Evolutionary conservation across 2,329 filamentous ascomycete species (phyloP).

Genomic region (Lasiodiplodia sp.): DNA sequence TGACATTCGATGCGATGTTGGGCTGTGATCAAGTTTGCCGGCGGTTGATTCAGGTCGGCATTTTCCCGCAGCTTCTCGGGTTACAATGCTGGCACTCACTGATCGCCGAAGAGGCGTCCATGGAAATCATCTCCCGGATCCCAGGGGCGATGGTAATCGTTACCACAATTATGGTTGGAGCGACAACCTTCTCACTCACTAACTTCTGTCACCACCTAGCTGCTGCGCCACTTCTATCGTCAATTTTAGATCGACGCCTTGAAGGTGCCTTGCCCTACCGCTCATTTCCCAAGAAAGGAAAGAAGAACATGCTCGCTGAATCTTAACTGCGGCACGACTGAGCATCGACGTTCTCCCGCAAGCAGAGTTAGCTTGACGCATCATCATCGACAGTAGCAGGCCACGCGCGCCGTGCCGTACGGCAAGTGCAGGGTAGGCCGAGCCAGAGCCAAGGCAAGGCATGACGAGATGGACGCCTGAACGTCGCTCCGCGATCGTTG

Average conservation of each 20-base stretch:
- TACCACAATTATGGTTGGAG: neutral
- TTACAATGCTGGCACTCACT: neutral
- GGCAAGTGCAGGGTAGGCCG: constrained; percentile 16
- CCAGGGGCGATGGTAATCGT: constrained; percentile 2
- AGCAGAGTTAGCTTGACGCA: constrained; percentile 1
- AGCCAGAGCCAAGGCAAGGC: constrained; percentile 10
- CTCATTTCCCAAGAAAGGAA: constrained; percentile 17
- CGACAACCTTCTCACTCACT: neutral
- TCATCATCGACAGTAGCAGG: constrained; percentile 7
- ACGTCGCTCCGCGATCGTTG: neutral
- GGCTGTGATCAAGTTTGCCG: constrained; percentile 2
- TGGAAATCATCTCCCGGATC: constrained; percentile 21
- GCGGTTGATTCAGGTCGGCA: neutral
- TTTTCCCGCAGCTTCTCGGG: neutral
- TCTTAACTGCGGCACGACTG: neutral
- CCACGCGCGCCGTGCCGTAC: constrained; percentile 23
- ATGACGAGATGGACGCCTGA: constrained; percentile 22
- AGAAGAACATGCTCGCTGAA: neutral
- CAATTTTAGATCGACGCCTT: neutral
- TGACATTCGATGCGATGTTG: neutral
- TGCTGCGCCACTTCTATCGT: neutral
- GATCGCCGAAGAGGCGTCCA: neutral
- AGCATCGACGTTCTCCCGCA: constrained; percentile 17
- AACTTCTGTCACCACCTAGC: neutral
- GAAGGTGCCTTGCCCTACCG: neutral